Conservation (phyloP, 768 basidiomycete species). For the Ramaria sp. region DNA sequence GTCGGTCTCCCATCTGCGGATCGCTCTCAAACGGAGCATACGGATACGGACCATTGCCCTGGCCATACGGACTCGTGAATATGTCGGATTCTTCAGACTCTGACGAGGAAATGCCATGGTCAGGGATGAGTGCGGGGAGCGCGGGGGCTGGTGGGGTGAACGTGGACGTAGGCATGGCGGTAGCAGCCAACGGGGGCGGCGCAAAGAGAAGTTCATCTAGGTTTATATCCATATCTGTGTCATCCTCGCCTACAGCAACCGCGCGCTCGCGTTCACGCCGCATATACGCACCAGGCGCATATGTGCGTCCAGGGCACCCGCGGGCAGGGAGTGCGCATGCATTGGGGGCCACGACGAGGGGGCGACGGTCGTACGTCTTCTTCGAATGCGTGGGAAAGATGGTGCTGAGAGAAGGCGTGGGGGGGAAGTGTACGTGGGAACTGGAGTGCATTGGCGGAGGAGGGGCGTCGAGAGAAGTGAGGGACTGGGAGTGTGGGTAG, state of each 20-base stretch:
- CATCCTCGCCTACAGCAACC: background rate
- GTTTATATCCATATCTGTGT: background rate
- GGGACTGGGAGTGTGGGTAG: too few relatives aligned
- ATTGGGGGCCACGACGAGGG: constrained; percentile 65
- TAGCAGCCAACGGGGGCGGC: background rate
- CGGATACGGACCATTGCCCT: too few relatives aligned
- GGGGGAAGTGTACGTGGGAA: constrained; percentile 36
- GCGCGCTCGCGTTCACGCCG: background rate
- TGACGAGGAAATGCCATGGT: background rate
- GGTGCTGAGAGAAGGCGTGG: constrained; percentile 25
- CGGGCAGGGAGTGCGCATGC: constrained; percentile 68
- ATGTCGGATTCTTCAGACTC: constrained; percentile 4
- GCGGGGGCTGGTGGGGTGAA: background rate
- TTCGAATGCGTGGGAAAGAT: constrained; percentile 33
- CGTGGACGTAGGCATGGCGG: background rate
- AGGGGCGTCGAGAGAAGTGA: too few relatives aligned
- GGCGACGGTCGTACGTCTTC: constrained; percentile 63
- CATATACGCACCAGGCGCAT: constrained; percentile 33
- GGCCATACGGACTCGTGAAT: background rate
- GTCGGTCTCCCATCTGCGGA: background rate
- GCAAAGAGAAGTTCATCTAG: background rate
- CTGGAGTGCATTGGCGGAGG: too few relatives aligned
- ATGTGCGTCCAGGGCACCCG: constrained; percentile 66
- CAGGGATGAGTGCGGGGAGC: background rate
- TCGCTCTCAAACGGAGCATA: background rate